Conservation (phyloP, 1,139 yeast genomes). For the Diutina mesorugosa region DNA sequence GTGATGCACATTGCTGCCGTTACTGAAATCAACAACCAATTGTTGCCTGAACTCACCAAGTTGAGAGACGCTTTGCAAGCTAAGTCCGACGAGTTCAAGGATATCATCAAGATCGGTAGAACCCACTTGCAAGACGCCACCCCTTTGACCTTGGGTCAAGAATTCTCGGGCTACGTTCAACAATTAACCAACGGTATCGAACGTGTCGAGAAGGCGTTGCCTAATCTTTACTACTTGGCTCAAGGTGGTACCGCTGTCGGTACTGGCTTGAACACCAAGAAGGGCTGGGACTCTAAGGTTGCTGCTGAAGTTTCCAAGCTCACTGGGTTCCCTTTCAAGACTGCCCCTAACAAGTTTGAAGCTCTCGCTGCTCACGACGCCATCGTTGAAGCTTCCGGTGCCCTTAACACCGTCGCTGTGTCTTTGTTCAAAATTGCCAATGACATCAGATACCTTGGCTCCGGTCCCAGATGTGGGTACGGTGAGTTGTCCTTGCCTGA, state of each 20-base stretch:
- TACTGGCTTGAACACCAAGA: slow-evolving; percentile 88
- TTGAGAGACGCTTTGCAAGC: slow-evolving; percentile 66
- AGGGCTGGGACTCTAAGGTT: slow-evolving; percentile 77
- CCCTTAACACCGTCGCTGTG: slow-evolving; percentile 86
- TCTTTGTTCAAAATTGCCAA: slow-evolving; percentile 93
- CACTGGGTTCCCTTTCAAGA: slow-evolving; percentile 78
- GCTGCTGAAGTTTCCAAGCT: slow-evolving; percentile 69
- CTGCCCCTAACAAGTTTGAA: slow-evolving; percentile 98
- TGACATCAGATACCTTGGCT: slow-evolving; percentile 94
- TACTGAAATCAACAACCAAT: slow-evolving; percentile 60
- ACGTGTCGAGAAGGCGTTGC: slow-evolving; percentile 67
- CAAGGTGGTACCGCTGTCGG: slow-evolving; percentile 99
- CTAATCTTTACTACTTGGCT: slow-evolving; percentile 70
- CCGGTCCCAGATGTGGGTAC: slow-evolving; percentile 99
- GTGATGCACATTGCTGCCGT: slow-evolving; percentile 99
- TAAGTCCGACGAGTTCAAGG: slow-evolving; percentile 71
- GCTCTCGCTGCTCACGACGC: slow-evolving; percentile 99
- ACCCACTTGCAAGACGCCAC: slow-evolving; percentile 98
- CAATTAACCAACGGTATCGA: slow-evolving; percentile 85
- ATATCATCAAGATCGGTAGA: slow-evolving; percentile 95
- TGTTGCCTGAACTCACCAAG: slow-evolving; percentile 68
- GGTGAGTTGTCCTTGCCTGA: slow-evolving; percentile 93
- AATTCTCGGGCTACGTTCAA: slow-evolving; percentile 91
- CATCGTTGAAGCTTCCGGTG: slow-evolving; percentile 93
- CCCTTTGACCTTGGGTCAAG: slow-evolving; percentile 95